Conservation (phyloP, 352 stramenopile species). For the Phytophthora aleatoria region DNA sequence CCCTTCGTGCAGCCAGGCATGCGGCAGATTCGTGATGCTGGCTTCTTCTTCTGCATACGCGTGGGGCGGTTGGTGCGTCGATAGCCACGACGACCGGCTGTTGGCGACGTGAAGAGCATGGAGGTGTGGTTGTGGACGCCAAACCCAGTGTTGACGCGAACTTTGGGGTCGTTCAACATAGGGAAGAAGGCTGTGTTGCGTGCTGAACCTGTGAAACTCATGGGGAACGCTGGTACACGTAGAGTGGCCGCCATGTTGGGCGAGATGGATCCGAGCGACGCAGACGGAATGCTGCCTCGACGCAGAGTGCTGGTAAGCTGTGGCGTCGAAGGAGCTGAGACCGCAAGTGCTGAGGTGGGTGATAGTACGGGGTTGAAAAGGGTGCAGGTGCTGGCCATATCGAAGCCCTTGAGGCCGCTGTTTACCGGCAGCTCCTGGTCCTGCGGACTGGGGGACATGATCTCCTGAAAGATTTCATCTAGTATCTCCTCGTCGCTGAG, state of each 20-base stretch:
- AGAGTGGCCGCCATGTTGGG: slow-evolving; percentile 33
- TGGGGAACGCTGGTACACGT: slow-evolving; percentile 26
- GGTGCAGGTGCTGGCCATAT: slow-evolving; percentile 1
- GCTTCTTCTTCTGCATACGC: slow-evolving; percentile 54
- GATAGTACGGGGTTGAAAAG: slow-evolving; percentile 25
- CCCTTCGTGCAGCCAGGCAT: slow-evolving; percentile 79
- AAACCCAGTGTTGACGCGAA: slow-evolving; percentile 22
- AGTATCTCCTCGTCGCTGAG: slow-evolving; percentile 52
- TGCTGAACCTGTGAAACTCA: slow-evolving; percentile 10
- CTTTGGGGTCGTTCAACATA: slow-evolving; percentile 29
- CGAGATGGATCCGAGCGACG: slow-evolving; percentile 35
- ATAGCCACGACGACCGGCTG: slow-evolving; percentile 22
- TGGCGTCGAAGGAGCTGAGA: slow-evolving; percentile 34
- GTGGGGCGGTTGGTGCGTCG: slow-evolving; percentile 24
- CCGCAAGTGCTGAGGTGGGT: slow-evolving; percentile 8
- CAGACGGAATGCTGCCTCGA: slow-evolving; percentile 28
- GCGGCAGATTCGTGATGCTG: slow-evolving; percentile 77
- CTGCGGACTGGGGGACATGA: slow-evolving; percentile 30
- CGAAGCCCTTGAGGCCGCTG: slow-evolving; percentile 4
- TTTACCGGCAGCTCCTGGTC: slow-evolving; percentile 15
- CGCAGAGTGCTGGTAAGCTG: slow-evolving; percentile 33
- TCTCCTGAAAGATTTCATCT: slow-evolving; percentile 52
- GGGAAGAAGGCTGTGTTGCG: slow-evolving; percentile 33
- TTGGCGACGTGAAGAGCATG: slow-evolving; percentile 37
- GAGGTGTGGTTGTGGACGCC: slow-evolving; percentile 24